These are phyloP conservation scores for Solanum chmielewskii DNA, from an alignment of 257 asterid genomes.

Conservation along the genomic window DNA sequence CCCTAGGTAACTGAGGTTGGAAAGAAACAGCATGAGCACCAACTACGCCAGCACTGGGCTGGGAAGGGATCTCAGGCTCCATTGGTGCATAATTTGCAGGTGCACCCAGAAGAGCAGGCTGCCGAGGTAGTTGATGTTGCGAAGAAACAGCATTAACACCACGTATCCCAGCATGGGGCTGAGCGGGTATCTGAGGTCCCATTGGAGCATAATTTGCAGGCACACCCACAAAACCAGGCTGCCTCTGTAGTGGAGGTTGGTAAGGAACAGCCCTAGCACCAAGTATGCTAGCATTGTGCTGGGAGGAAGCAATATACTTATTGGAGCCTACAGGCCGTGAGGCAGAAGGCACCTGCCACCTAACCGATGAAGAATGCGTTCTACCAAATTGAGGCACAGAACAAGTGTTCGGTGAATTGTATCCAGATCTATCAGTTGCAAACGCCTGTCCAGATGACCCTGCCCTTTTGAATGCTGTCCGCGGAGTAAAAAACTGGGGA, in stretches of 20 bases:
- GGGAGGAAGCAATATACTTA: conserved; percentile 3
- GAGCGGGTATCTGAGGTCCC: conserved; percentile 13
- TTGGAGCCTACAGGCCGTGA: conserved; percentile 3
- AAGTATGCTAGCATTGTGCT: neutral
- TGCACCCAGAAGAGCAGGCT: conserved; percentile 1
- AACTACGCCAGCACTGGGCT: neutral
- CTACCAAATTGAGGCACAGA: conserved; percentile 9
- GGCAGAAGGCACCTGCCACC: conserved; percentile 7
- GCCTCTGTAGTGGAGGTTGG: conserved; percentile 6
- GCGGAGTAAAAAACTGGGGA: conserved; percentile 14
- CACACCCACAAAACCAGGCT: neutral
- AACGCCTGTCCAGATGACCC: conserved; percentile 12
- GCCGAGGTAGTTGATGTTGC: conserved; percentile 4
- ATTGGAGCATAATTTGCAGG: conserved; percentile 1
- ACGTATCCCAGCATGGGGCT: neutral
- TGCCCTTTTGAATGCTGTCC: conserved; percentile 20
- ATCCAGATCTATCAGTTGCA: conserved; percentile 6
- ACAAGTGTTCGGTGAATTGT: neutral
- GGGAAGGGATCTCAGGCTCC: conserved; percentile 13
- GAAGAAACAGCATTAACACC: conserved; percentile 8
- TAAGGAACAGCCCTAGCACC: conserved; percentile 6
- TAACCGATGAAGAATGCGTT: conserved; percentile 6
- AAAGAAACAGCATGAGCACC: conserved; percentile 8
- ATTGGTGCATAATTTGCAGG: conserved; percentile 2
- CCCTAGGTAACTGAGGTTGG: conserved; percentile 8